These are phyloP conservation scores for Coniosporium apollinis DNA, from an alignment of 495 filamentous ascomycete species.

Conservation along the genomic window DNA sequence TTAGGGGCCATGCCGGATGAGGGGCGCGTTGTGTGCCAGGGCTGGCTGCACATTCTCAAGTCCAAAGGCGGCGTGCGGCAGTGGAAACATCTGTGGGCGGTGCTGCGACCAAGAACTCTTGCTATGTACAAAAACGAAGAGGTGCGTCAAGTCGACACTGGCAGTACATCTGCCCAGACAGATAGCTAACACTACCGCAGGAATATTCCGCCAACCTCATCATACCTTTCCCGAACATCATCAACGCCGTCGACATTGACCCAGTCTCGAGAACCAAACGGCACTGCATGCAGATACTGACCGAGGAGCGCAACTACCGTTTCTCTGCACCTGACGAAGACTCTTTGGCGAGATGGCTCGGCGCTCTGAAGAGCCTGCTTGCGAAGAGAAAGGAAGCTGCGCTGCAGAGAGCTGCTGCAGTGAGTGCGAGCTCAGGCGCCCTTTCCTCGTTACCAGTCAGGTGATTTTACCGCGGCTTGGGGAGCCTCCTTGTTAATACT, in stretches of 20 bases:
- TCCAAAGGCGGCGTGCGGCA: conserved; percentile 75
- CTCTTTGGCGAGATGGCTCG: conserved; percentile 63
- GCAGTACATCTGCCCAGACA: no score
- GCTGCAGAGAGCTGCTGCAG: background rate
- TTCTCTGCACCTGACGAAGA: conserved; percentile 78
- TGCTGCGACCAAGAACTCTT: conserved; percentile 71
- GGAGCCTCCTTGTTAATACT: no score
- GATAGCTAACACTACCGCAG: no score
- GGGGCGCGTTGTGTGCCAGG: conserved; percentile 76
- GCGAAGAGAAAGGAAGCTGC: conserved; percentile 40
- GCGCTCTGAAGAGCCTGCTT: conserved; percentile 77
- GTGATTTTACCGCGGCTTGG: no score
- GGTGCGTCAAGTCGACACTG: conserved; percentile 18
- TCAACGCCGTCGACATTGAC: conserved; percentile 87
- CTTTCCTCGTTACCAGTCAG: no score
- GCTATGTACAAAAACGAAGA: conserved; percentile 87
- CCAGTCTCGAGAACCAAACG: conserved; percentile 68
- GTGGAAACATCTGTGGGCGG: conserved; percentile 91
- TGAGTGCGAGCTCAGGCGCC: no score
- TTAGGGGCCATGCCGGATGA: conserved; percentile 33
- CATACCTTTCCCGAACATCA: conserved; percentile 59
- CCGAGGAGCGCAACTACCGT: conserved; percentile 80
- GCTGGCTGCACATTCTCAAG: conserved; percentile 72
- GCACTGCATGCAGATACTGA: conserved; percentile 84
- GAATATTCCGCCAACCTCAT: conserved; percentile 83